Base-by-base conservation (phyloP, 805 yeast species). In the Schwanniomyces pseudopolymorphus region DNA sequence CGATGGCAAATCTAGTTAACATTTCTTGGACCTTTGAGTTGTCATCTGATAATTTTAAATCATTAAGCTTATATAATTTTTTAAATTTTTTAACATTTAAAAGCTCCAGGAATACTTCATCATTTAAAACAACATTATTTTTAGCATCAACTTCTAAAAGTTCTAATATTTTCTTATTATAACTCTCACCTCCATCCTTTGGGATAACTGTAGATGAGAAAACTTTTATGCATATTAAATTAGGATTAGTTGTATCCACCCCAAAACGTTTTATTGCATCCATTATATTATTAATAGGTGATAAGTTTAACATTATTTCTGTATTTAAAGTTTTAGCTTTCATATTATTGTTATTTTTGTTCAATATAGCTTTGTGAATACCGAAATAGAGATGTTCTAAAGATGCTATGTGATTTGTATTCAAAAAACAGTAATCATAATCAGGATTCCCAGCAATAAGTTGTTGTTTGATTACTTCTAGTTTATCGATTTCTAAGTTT, bases 261-360 rank as follows among this genome's bases (percentile, higher is more conserved):
- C 96, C 96, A 65, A 87, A 86, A 54, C 78, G 73, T 51, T 76
- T 79, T 51, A 88, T 70, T 0, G 89, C 84, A 48, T 88, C 94
- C 70, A 80, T 75, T 33, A 85, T 83, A 58, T 85, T 87, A 54
- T 81, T 83, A 6, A 81, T 75, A 1, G 92, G 89, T 1, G 90
- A 80, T 48, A 89, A 67, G 47, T 83, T 79, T 57, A 84, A 79
- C 20, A 87, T 77, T 33, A 85, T 71, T 57, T 89, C 96, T 0
- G 94, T 83, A 58, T 87, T 86, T 26, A 88, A 54, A 0, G 83
- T 76, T 53, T 77, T 81, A 8, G 96, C 84, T 52, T 83, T 76
- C 71, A 80, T 72, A 17, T 64, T 72, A 11, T 71, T 78, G 31
- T 71, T 69, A 1, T 59, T 59, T 20, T 62, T 55, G 59, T 86